A percentile compares a stretch with the other conserved stretches of the same genome.
Evolutionary conservation across 2,329 filamentous ascomycete genomes (phyloP).

Genomic region (Fusarium austroafricanum): DNA sequence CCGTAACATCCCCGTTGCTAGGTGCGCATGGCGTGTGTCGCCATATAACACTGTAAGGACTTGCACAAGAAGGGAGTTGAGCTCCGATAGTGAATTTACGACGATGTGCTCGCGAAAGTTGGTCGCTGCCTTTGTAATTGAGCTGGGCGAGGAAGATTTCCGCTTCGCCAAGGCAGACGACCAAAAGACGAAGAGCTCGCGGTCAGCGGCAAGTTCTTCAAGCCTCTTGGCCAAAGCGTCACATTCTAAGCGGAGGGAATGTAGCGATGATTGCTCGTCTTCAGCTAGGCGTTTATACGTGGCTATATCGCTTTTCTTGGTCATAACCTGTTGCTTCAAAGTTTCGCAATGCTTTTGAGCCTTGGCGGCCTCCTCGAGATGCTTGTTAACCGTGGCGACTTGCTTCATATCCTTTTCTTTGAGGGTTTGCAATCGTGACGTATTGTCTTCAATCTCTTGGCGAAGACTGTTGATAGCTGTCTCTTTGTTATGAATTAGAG

Average conservation of each 20-base stretch:
- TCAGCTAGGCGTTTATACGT: not conserved
- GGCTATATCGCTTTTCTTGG: slow-evolving; percentile 11
- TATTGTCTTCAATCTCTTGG: slow-evolving; percentile 3
- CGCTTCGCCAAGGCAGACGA: slow-evolving; percentile 22
- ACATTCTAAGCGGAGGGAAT: not conserved
- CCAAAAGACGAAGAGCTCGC: slow-evolving; percentile 41
- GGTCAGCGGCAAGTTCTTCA: slow-evolving; percentile 9
- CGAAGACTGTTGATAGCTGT: slow-evolving; percentile 1
- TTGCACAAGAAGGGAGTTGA: slow-evolving; percentile 30
- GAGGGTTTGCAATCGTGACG: not conserved
- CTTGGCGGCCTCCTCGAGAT: not conserved
- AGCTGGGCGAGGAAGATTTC: slow-evolving; percentile 15
- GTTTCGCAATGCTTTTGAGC: slow-evolving; percentile 7
- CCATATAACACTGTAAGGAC: slow-evolving; percentile 29
- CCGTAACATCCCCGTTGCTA: slow-evolving; percentile 34
- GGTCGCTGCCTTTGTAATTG: not conserved
- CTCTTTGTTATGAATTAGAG: not conserved
- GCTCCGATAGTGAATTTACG: slow-evolving; percentile 28
- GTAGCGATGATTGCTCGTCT: slow-evolving; percentile 5
- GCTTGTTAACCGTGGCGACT: not conserved
- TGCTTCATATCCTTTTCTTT: not conserved
- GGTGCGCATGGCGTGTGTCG: slow-evolving; percentile 25
- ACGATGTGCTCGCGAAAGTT: slow-evolving; percentile 38
- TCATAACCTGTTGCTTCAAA: slow-evolving; percentile 2
- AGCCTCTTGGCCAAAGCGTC: not conserved